Evolutionary conservation across 805 yeast species (phyloP), one percentile per base, ranked within the genome.

Genomic region (Wickerhamiella dianesei): DNA sequence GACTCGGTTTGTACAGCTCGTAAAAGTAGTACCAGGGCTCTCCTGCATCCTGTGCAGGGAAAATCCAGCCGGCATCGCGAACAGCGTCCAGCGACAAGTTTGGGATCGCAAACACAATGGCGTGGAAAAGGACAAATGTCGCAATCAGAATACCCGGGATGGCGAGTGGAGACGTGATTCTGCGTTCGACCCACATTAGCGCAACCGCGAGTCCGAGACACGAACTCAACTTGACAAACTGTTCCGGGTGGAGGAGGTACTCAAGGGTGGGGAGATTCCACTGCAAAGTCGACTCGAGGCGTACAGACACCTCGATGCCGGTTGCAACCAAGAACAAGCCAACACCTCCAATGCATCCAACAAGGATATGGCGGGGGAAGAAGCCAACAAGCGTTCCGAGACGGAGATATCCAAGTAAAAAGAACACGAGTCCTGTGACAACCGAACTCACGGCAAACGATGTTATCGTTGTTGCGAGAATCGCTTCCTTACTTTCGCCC

Each of bases 291-390:
- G 84, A 83, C 43, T 84, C 83, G 29, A 84, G 64, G 49, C 95
- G 70, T 0, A 95, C 79, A n/a, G 85, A 74, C 1, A 92, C 95
- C 59, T 89, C 96, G 22, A 92, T 65, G 1, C 95, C 98, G 0
- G 98, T 92, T 1, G 84, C 80, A 1, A 87, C 68, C 44, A 92
- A 69, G 64, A 92, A 92, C 65, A 84, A 88, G 5, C 98, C 98
- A 43, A 92, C 98, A 58, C 98, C 98, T 37, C 98, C 98, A 56
- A 92, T 88, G 61, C 97, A 92, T 1, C 98, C 98, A 35, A 92
- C 92, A 22, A 92, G 71, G 47, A 92, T 89, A 63, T 92, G 98
- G 51, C 96, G 72, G 1, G 98, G 98, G 70, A 92, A 92, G 61
- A 87, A 92, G 0, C 95, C 95, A 18, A 89, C 95, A 19, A 92